Base-by-base conservation (phyloP, 2,329 filamentous ascomycete genomes). In the Fusarium cyanostomum region DNA sequence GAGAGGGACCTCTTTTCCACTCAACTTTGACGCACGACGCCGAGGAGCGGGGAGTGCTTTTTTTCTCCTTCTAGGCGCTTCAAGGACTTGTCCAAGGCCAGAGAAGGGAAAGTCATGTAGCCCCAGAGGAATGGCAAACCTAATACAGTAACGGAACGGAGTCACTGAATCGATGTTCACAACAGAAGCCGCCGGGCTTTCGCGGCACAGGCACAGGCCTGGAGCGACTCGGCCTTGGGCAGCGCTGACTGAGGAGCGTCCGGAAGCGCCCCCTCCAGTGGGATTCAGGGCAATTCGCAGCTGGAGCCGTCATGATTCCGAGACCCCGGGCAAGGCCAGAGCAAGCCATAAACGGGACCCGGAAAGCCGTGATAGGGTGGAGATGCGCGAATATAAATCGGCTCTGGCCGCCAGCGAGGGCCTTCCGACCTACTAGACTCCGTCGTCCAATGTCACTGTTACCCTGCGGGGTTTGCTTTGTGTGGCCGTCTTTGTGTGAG, bases 311-410 rank as follows among this genome's bases (percentile, higher is more conserved):
- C 44, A 65, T 59, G 52, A 57, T 51, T 27, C 62, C 61, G 49
- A 54, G 28, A 59, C 53, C 52, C 62, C 57, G 52, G 53, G 51
- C 24, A 34, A 43, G 24, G 30, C 39, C 49, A 30, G 46, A 26
- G 27, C 43, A 43, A 58, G 38, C 26, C 46, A 37, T 57, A 35
- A 57, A 46, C 57, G 33, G 33, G 52, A 52, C 46, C 67, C 62
- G 57, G 48, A 59, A 35, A 42, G 55, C 66, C 59, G 53, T 71
- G 55, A 71, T 62, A 56, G 60, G 65, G 73, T 75, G 73, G 73
- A 66, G 71, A 68, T 74, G 73, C 73, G 72, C 73, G 73, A 75
- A 75, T 75, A 75, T 75, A 70, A 70, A 62, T 72, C 71, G 72
- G 70, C 68, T 70, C 54, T 63, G 56, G 44, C 49, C 39, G 55